Base-by-base conservation (phyloP, 1,284 basidiomycete genomes). In the Cystobasidium pallidum region DNA sequence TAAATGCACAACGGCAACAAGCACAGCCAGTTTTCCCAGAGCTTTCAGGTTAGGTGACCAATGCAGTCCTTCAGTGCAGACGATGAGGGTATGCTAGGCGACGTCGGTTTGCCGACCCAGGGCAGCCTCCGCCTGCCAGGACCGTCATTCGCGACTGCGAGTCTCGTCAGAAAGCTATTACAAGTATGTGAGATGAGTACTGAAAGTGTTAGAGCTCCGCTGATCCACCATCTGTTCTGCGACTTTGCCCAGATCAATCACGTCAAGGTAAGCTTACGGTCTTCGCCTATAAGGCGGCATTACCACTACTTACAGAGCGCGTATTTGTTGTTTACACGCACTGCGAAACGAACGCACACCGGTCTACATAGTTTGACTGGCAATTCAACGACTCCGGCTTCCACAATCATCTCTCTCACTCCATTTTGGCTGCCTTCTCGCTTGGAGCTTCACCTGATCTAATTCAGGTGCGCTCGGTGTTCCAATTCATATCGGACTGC, bases 221-320 rank as follows among this genome's bases (percentile, higher is more conserved):
- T n/a, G n/a, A n/a, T n/a, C n/a, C n/a, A n/a, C n/a, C n/a, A n/a
- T n/a, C n/a, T n/a, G n/a, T n/a, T n/a, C n/a, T n/a, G n/a, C n/a
- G n/a, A n/a, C n/a, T n/a, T n/a, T n/a, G n/a, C n/a, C n/a, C 70
- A 77, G 76, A 73, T 74, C 15, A 77, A 77, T 55, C 76, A 77
- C 57, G 47, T 75, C 59, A 75, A 75, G 75, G 43, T 58, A 21
- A 28, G 47, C 21, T 71, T 41, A 17, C n/a, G 1, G 24, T 45
- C 15, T 3, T 8, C 28, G 51, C 8, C 34, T 10, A 66, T 54
- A 11, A 15, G 62, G 6, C 19, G 30, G n/a, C 51, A 45, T n/a
- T 17, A 45, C 11, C 43, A 65, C 30, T 36, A 24, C 21, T 28
- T 7, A 6, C 36, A 28, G 28, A 51, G n/a, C n/a, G n/a, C n/a